These are phyloP conservation scores for Cryptosporidium sp. DNA, from an alignment of 169 alveolate species.

Conservation along the genomic window DNA sequence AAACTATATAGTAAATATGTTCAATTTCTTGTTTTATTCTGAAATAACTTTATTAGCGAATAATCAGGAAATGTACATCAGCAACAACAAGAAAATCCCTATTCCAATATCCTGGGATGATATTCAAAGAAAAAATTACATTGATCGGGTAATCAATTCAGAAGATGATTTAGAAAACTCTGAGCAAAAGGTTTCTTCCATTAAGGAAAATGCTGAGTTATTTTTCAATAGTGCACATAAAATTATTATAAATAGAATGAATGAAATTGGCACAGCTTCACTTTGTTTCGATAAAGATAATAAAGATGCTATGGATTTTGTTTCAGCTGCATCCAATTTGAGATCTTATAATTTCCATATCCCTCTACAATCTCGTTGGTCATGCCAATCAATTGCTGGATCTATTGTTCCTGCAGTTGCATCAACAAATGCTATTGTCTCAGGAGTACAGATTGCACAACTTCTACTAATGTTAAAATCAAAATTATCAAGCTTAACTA, in stretches of 20 bases:
- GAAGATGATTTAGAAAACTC: neutral
- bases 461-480: conserved; percentile 78
- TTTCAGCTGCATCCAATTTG: conserved; percentile 91
- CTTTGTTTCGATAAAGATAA: conserved; percentile 92
- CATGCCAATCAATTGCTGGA: conserved; percentile 95
- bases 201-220: conserved; percentile 40
- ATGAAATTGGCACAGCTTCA: conserved; percentile 51
- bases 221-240: conserved; percentile 61
- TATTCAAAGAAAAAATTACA: neutral
- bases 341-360: conserved; percentile 92
- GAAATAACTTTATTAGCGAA: conserved; percentile 13
- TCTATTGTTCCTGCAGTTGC: conserved; percentile 97
- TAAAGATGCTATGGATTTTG: conserved; percentile 89
- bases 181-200: conserved; percentile 47
- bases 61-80: neutral
- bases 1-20: conserved; percentile 31
- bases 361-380: conserved; percentile 83
- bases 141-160: neutral
- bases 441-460: conserved; percentile 92
- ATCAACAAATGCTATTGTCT: conserved; percentile 94
- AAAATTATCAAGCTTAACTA: conserved; percentile 74
- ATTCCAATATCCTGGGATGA: conserved; percentile 42
- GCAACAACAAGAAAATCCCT: conserved; percentile 35
- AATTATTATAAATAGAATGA: conserved; percentile 19
- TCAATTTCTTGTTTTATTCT: conserved; percentile 22